These are phyloP conservation scores for Epichloe scottii DNA, from an alignment of 2,329 filamentous ascomycete species.

Conservation along the genomic window DNA sequence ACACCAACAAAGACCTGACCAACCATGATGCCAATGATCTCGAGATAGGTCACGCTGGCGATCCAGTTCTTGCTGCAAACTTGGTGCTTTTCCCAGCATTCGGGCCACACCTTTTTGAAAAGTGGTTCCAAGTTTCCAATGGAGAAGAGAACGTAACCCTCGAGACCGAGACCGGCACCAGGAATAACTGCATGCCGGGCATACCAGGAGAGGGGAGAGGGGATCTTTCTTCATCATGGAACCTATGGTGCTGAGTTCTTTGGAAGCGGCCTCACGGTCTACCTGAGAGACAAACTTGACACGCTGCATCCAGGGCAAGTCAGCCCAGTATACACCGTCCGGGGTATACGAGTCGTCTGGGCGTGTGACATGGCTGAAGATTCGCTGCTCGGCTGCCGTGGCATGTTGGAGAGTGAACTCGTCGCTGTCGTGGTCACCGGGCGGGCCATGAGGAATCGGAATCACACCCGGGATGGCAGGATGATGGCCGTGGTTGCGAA, in stretches of 20 bases:
- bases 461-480: conserved; percentile 36
- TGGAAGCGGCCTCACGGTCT: conserved; percentile 55
- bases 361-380: conserved; percentile 69
- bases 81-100: conserved; percentile 58
- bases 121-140: conserved; percentile 86
- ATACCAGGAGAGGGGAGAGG: conserved; percentile 70
- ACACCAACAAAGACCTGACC: conserved; percentile 83
- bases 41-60: conserved; percentile 75
- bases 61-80: conserved; percentile 73
- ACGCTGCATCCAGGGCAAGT: conserved; percentile 59
- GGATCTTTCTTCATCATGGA: conserved; percentile 78
- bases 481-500: conserved; percentile 10
- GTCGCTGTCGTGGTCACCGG: conserved; percentile 35
- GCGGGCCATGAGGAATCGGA: conserved; percentile 38
- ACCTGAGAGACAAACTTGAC: conserved; percentile 63
- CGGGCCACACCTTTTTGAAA: conserved; percentile 60
- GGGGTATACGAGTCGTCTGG: conserved; percentile 79
- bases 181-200: conserved; percentile 84
- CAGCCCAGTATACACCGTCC: conserved; percentile 86
- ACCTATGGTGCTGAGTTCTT: conserved; percentile 57
- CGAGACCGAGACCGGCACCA: conserved; percentile 80
- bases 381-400: conserved; percentile 39
- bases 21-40: conserved; percentile 89
- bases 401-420: conserved; percentile 30
- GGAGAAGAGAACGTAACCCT: conserved; percentile 94